These are phyloP conservation scores for Ustilago curta DNA, from an alignment of 1,284 basidiomycete genomes.

Conservation along the genomic window DNA sequence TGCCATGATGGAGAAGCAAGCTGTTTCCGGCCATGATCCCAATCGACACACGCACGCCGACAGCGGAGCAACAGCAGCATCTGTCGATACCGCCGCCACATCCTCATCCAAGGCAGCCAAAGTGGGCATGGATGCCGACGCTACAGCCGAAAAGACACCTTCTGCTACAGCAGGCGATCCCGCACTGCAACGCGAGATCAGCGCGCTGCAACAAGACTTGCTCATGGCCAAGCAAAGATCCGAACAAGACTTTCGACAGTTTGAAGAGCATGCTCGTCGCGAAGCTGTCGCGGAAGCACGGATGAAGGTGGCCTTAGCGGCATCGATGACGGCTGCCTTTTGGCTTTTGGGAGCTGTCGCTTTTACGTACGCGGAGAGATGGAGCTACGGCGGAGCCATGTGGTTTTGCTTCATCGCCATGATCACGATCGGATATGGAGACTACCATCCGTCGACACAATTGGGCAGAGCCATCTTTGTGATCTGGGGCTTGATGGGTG, in stretches of 20 bases:
- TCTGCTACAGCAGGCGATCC: conserved; percentile 29
- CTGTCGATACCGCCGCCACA: neutral
- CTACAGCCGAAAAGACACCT: neutral
- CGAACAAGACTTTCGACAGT: conserved; percentile 33
- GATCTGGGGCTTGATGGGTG: conserved; percentile 77
- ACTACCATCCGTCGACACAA: conserved; percentile 44
- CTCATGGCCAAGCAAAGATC: conserved; percentile 19
- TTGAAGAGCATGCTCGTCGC: conserved; percentile 29
- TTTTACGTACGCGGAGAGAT: conserved; percentile 74
- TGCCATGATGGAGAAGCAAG: conserved; percentile 30
- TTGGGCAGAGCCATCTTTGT: conserved; percentile 82
- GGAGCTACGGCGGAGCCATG: conserved; percentile 74
- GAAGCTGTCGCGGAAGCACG: conserved; percentile 26
- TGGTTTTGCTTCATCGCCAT: conserved; percentile 75
- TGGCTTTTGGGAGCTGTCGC: conserved; percentile 73
- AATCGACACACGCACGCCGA: neutral
- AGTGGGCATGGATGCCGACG: neutral
- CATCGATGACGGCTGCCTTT: conserved; percentile 72
- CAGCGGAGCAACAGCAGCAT: neutral
- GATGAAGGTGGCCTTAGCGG: conserved; percentile 28
- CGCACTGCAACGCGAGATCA: conserved; percentile 31
- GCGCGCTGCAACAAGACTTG: conserved; percentile 22
- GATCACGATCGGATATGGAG: conserved; percentile 64
- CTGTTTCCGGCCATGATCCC: neutral
- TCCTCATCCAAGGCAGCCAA: conserved; percentile 6